Evolutionary conservation across 306 rosid species (phyloP), one percentile per base, ranked within the genome.

Genomic region (Vicia sativa): DNA sequence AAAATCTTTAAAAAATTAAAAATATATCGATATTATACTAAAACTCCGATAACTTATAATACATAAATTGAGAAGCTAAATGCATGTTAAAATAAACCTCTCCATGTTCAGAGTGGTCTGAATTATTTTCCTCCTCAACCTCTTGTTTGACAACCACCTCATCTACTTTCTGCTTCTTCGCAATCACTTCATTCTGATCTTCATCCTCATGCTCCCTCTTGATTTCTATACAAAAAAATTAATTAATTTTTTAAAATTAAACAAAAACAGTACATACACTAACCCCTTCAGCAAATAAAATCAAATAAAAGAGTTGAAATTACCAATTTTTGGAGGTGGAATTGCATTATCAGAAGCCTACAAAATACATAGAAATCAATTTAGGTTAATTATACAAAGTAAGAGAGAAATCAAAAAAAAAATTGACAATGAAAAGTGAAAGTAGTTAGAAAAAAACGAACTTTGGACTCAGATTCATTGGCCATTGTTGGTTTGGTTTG

Each of bases 81-180:
- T n/a, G n/a, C 43, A 45, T 3, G 19, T 34, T 34, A 5, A 19
- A 59, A 34, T 4, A 21, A 23, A 82, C 91, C 84, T 73, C 50
- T 28, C 77, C 89, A 1, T 83, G 81, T 23, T 87, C 88, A 59
- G 77, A 67, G 44, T 79, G 78, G 15, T 80, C 85, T n/a, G 87
- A 81, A 71, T 70, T 67, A 12, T 64, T 72, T 60, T 79, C 85
- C 43, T 77, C 79, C 71, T 79, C 76, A 64, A 64, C 68, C 81
- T 72, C 84, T 57, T 79, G 79, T 59, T 85, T 80, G 70, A 55
- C 74, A 35, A 56, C 75, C 31, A 75, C 84, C 74, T 29, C 74
- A 18, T 68, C 70, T 14, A 2, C 81, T 79, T 87, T 91, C 78
- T 80, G 93, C 82, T 89, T 91, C 82, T 86, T 85, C 6, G 87